Conservation (phyloP, 2,329 filamentous ascomycete species). For the Cercospora zeina region DNA sequence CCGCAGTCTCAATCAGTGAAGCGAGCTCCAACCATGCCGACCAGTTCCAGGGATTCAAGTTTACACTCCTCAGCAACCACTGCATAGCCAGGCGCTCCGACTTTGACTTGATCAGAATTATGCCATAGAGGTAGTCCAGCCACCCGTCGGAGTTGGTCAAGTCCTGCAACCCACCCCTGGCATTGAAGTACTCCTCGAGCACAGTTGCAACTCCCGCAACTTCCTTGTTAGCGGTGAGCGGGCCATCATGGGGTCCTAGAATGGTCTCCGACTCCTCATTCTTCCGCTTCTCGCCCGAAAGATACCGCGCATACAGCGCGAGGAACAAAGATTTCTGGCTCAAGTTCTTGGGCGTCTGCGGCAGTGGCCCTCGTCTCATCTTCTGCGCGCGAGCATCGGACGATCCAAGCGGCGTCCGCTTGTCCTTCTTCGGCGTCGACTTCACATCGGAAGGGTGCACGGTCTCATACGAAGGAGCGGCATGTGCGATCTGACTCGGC, state of each 20-base stretch:
- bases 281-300: conserved; percentile 92
- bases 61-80: conserved; percentile 84
- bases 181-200: conserved; percentile 77
- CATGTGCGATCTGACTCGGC: conserved; percentile 62
- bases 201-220: conserved; percentile 72
- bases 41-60: conserved; percentile 94
- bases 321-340: conserved; percentile 94
- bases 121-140: conserved; percentile 89
- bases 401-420: background rate
- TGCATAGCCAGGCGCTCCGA: conserved; percentile 82
- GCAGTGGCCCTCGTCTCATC: conserved; percentile 32
- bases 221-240: conserved; percentile 81
- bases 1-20: conserved; percentile 71
- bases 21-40: conserved; percentile 93
- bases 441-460: conserved; percentile 54
- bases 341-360: conserved; percentile 46
- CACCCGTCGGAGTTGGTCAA: conserved; percentile 67
- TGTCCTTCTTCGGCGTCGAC: conserved; percentile 16
- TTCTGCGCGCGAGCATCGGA: conserved; percentile 2
- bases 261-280: conserved; percentile 98
- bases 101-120: conserved; percentile 85
- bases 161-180: conserved; percentile 50
- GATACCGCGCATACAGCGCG: conserved; percentile 85
- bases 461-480: conserved; percentile 38
- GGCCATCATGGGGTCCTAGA: conserved; percentile 86